Conservation (phyloP, 1,284 basidiomycete genomes). For the Megacollybia platyphylla region DNA sequence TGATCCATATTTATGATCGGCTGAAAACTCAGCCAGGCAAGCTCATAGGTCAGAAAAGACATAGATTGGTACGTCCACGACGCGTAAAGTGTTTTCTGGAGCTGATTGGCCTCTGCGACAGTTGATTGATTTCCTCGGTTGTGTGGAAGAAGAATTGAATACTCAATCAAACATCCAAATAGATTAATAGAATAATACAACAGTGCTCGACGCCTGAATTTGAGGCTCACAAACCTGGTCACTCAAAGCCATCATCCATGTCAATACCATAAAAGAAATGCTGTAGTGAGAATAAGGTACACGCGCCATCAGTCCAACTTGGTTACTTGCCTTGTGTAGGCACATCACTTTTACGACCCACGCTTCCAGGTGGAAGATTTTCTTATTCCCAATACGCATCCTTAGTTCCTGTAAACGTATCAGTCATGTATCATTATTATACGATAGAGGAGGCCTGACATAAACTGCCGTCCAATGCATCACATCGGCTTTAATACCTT, state of each 20-base stretch:
- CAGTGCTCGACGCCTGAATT: not conserved
- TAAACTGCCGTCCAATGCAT: constrained; percentile 97
- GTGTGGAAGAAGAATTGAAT: constrained; percentile 33
- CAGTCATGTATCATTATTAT: not conserved
- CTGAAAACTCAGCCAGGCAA: constrained; percentile 71
- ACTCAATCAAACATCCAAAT: not conserved
- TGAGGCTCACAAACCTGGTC: constrained; percentile 6
- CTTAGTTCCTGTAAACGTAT: constrained; percentile 59
- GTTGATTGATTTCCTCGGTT: constrained; percentile 43
- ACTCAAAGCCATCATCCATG: constrained; percentile 51
- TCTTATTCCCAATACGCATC: constrained; percentile 84
- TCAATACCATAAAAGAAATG: constrained; percentile 32
- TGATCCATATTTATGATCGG: constrained; percentile 55
- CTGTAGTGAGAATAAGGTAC: constrained; percentile 10
- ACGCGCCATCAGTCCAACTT: constrained; percentile 3
- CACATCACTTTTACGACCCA: constrained; percentile 85
- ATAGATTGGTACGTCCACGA: constrained; percentile 46
- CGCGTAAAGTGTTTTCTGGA: not conserved
- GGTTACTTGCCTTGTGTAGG: constrained; percentile 46
- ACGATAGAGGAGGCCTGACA: constrained; percentile 31
- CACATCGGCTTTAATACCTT: constrained; percentile 78
- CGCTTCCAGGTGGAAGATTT: constrained; percentile 92
- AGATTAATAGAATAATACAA: constrained; percentile 1
- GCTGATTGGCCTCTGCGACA: constrained; percentile 11
- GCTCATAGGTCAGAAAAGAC: constrained; percentile 58